Base-by-base conservation (phyloP, 2,329 filamentous ascomycete genomes). In the Arthrobotrys pseudoclavata region DNA sequence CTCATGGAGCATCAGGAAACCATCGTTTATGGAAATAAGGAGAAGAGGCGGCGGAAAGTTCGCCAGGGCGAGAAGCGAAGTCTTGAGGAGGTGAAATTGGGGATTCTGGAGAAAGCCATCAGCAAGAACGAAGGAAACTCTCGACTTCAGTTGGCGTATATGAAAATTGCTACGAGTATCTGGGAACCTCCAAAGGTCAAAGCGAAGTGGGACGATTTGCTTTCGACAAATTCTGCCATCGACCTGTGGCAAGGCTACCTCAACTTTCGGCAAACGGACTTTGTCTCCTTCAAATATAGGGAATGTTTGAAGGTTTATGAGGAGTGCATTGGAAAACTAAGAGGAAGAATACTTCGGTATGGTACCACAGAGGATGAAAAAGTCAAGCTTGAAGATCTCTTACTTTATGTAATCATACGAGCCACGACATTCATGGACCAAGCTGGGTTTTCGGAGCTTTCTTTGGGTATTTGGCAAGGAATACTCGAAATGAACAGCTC, bases 381-480 rank as follows among this genome's bases (percentile, higher is more conserved):
- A 15, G 68, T 66, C 40, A 79, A 80, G 24, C 74, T 82, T 4
- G 81, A 81, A 45, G 53, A 76, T 13, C 80, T 82, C 12, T 79
- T 81, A 26, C 61, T 93, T 1, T 93, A 96, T 82, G 84, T 96
- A 0, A 88, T 97, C 18, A 85, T 96, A 1, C 88, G 93, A 47
- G 83, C 91, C n/a, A 95, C 92, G 0, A 84, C 89, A 1, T 91
- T 96, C 81, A 86, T 95, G 31, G 86, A 89, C 52, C 91, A 97
- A 82, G 86, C 91, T 53, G 95, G 95, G 0, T 97, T 91, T 82
- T 85, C 87, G 52, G 95, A 97, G 82, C 85, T 92, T 31, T 91
- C 93, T 0, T 85, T 92, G 2, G 93, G 91, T 9, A 86, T 91
- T 4, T 97, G 95, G 94, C 95, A 98, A 84, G 92, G 89, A 4